Evolutionary conservation across 2,329 filamentous ascomycete species (phyloP).

Genomic region (Sporothrix protearum): DNA sequence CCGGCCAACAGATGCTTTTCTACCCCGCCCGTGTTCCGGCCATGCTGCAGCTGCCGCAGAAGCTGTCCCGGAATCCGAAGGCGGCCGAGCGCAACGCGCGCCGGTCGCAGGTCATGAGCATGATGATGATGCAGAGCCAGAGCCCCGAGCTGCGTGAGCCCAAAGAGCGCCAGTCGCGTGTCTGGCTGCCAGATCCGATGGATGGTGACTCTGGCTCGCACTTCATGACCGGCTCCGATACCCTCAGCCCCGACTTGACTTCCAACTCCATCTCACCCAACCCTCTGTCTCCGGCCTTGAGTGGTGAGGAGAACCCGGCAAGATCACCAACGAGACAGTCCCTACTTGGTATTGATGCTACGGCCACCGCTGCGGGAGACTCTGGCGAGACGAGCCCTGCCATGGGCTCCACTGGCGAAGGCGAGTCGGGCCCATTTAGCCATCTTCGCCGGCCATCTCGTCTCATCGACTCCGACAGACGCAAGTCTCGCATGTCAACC

Average conservation of each 20-base stretch:
- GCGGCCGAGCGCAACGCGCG: slow-evolving; percentile 63
- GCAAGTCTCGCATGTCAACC: slow-evolving; percentile 39
- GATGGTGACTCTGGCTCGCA: slow-evolving; percentile 35
- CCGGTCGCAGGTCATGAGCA: slow-evolving; percentile 67
- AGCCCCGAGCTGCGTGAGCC: slow-evolving; percentile 28
- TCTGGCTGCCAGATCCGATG: slow-evolving; percentile 49
- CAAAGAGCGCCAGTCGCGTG: slow-evolving; percentile 36
- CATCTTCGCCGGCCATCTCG: slow-evolving; percentile 34
- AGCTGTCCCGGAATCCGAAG: slow-evolving; percentile 71
- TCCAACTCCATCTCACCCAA: slow-evolving; percentile 2
- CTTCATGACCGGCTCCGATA: slow-evolving; percentile 21
- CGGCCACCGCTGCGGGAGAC: background rate
- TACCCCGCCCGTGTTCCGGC: slow-evolving; percentile 93
- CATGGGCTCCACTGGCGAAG: background rate
- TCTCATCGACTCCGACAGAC: slow-evolving; percentile 37
- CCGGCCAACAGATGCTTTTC: slow-evolving; percentile 80
- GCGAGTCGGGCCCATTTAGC: slow-evolving; percentile 25
- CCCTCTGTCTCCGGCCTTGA: background rate
- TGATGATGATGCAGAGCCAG: slow-evolving; percentile 44
- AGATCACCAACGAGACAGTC: background rate
- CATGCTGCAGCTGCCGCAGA: slow-evolving; percentile 88
- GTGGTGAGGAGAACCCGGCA: background rate
- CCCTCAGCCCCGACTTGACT: background rate
- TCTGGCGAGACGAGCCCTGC: slow-evolving; percentile 8
- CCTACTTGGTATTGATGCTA: background rate